phyloP scores from a whole-genome alignment of 768 basidiomycete genomes.

The Psilocybe cyanescens region DNA sequence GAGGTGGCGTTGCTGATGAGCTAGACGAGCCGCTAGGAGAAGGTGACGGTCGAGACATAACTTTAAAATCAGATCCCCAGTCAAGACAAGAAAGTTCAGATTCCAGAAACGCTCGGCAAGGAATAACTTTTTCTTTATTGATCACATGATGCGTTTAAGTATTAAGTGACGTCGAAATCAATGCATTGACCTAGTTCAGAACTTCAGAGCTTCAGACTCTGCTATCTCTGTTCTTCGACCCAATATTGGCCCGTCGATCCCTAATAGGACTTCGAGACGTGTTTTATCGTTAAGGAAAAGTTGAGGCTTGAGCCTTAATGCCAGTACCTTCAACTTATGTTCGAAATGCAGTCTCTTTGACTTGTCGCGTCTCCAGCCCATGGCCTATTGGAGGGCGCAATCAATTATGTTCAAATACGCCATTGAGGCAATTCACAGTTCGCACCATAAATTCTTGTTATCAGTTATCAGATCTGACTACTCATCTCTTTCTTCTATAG shows the following conservation, averaged over 20 bases:
- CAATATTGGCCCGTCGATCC: too few species aligned
- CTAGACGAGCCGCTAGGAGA: constrained; percentile 19
- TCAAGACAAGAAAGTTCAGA: not conserved
- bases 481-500: too few species aligned
- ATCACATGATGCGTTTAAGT: not conserved
- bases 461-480: too few species aligned
- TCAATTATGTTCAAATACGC: not conserved
- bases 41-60: constrained; percentile 9
- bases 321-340: not conserved
- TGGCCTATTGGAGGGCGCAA: not conserved
- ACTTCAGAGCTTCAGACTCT: too few species aligned
- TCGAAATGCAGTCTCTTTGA: not conserved
- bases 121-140: not conserved
- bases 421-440: not conserved
- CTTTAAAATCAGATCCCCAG: not conserved
- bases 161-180: too few species aligned
- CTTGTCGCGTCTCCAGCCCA: not conserved
- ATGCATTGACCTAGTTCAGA: too few species aligned
- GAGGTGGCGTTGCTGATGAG: constrained; percentile 19
- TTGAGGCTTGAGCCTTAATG: not conserved
- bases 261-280: not conserved
- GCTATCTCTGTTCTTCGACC: too few species aligned
- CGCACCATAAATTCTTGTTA: not conserved
- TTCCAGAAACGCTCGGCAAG: not conserved
- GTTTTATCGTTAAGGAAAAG: not conserved